phyloP scores from a whole-genome alignment of 176 grass and related monocot genomes.

The sorghum (Sorghum bicolor) region Sorghum_bicolor_NCBIv3 NC_012871.2:16291001-16291500 shows the following conservation, averaged over 20 bases:
- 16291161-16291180: not conserved
- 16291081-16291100: not conserved
- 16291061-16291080: not conserved
- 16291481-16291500: constrained; percentile 56
- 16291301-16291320: constrained; percentile 13
- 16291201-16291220: not conserved
- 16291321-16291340: not conserved
- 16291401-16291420: not conserved
- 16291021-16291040: constrained; percentile 59
- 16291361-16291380: constrained; percentile 18
- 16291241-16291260: not conserved
- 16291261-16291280: not conserved
- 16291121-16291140: not conserved
- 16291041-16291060: constrained; percentile 47
- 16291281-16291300: not conserved
- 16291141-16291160: too few relatives aligned
- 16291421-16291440: not conserved
- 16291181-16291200: not conserved
- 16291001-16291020: constrained; percentile 64
- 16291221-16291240: not conserved
- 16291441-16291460: not conserved
- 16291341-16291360: not conserved
- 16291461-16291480: not conserved
- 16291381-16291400: constrained; percentile 9
- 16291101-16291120: not conserved